A percentile compares a stretch with the other conserved stretches of the same genome.
Evolutionary conservation across 2,329 filamentous ascomycete species (phyloP).

Genomic region (Rutstroemia sp.): DNA sequence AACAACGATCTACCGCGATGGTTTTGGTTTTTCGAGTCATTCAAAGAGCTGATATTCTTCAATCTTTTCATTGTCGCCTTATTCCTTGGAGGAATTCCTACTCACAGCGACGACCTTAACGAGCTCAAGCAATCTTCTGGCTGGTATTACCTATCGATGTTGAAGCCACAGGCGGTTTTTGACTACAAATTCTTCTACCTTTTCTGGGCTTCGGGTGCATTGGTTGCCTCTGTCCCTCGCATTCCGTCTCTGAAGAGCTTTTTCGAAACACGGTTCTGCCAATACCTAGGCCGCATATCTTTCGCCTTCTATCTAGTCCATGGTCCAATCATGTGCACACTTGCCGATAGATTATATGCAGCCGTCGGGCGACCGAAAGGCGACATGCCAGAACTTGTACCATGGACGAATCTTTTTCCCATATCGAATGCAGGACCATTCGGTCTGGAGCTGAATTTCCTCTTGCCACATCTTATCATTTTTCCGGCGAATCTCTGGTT

Average conservation of each 20-base stretch:
- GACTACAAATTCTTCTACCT: slow-evolving; percentile 64
- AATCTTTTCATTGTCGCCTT: slow-evolving; percentile 44
- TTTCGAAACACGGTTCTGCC: slow-evolving; percentile 51
- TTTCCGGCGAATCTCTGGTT: slow-evolving; percentile 52
- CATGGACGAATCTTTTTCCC: slow-evolving; percentile 50
- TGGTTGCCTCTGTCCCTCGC: slow-evolving; percentile 49
- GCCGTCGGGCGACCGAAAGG: slow-evolving; percentile 4
- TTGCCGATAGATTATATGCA: slow-evolving; percentile 26
- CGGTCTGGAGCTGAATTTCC: slow-evolving; percentile 53
- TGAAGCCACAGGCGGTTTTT: slow-evolving; percentile 59
- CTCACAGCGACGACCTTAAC: slow-evolving; percentile 40
- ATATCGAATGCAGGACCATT: slow-evolving; percentile 48
- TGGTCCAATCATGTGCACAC: slow-evolving; percentile 49
- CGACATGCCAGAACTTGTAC: slow-evolving; percentile 33
- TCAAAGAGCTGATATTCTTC: slow-evolving; percentile 45
- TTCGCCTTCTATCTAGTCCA: slow-evolving; percentile 59
- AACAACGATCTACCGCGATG: slow-evolving; percentile 43
- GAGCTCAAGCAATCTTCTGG: slow-evolving; percentile 47
- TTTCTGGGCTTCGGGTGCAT: slow-evolving; percentile 50
- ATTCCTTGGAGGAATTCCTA: slow-evolving; percentile 55
- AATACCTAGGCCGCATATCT: slow-evolving; percentile 55
- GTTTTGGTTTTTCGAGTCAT: slow-evolving; percentile 38
- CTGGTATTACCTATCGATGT: slow-evolving; percentile 33
- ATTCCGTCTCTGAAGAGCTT: slow-evolving; percentile 50
- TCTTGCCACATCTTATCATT: slow-evolving; percentile 51